A percentile compares a stretch with the other conserved stretches of the same genome.
Evolutionary conservation across 75 land plant species (phyloP).

Genomic region (Pinus albicaulis): DNA sequence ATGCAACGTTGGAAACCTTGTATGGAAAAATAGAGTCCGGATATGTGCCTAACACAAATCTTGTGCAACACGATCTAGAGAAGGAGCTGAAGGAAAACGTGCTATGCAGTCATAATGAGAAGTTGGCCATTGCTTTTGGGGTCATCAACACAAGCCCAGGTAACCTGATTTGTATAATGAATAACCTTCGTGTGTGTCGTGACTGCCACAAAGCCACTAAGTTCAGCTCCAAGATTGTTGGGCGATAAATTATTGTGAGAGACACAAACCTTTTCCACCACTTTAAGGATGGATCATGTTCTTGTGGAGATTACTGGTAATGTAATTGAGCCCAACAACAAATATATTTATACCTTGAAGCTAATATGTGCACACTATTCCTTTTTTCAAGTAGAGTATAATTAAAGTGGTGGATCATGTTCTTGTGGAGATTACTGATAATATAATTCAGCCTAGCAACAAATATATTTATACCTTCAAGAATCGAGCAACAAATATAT

Average conservation of each 20-base stretch:
- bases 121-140: constrained; percentile 51
- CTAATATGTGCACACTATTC: no score
- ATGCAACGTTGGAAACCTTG: constrained; percentile 19
- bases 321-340: no score
- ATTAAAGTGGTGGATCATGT: constrained; percentile 21
- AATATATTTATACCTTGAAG: no score
- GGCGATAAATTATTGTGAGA: constrained; percentile 34
- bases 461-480: no score
- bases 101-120: constrained; percentile 43
- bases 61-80: constrained; percentile 35
- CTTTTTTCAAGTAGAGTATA: no score
- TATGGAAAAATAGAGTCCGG: constrained; percentile 19
- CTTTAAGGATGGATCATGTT: constrained; percentile 29
- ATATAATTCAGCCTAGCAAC: no score
- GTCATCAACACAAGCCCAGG: constrained; percentile 41
- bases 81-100: constrained; percentile 47
- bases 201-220: constrained; percentile 51
- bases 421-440: constrained; percentile 45
- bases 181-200: constrained; percentile 45
- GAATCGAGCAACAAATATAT: no score
- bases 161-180: constrained; percentile 29
- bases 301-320: constrained; percentile 46
- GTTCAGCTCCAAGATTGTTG: constrained; percentile 23
- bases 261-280: constrained; percentile 47
- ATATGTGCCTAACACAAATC: constrained; percentile 15